Conservation (phyloP, 768 basidiomycete species). For the Mycena olivaceomarginata region DNA sequence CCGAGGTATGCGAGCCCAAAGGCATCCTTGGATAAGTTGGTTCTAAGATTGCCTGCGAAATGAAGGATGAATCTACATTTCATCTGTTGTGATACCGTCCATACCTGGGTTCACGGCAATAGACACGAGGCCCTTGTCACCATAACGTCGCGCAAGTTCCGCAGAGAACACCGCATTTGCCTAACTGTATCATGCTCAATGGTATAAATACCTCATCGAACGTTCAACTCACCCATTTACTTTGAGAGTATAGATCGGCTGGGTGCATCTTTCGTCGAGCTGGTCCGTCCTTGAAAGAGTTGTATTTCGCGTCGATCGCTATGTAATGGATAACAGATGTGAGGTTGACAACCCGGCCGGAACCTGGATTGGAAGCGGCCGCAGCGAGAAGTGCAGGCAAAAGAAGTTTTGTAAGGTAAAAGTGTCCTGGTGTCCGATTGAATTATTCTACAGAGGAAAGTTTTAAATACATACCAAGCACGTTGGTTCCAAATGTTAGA, state of each 20-base stretch:
- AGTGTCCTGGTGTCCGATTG: conserved; percentile 59
- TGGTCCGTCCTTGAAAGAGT: conserved; percentile 61
- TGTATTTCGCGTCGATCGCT: conserved; percentile 56
- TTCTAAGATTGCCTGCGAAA: conserved; percentile 18
- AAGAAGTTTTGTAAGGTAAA: conserved; percentile 70
- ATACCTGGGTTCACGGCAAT: conserved; percentile 67
- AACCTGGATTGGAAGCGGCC: conserved; percentile 52
- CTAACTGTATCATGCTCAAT: conserved; percentile 46
- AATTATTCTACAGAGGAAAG: not conserved
- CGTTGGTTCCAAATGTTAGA: conserved; percentile 74
- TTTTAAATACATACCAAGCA: conserved; percentile 59
- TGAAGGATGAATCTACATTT: not conserved
- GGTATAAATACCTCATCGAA: too few relatives aligned
- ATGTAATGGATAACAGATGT: conserved; percentile 63
- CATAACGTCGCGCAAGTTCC: conserved; percentile 69
- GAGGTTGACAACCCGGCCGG: conserved; percentile 68
- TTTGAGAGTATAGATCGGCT: conserved; percentile 54
- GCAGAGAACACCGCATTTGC: conserved; percentile 65
- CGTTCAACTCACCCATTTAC: conserved; percentile 65
- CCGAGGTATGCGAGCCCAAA: conserved; percentile 1
- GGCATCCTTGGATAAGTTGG: not conserved
- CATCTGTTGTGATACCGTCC: too few relatives aligned
- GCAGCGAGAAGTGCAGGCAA: conserved; percentile 66
- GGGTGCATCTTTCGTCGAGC: conserved; percentile 48
- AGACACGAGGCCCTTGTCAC: conserved; percentile 67